These are phyloP conservation scores for Garcileccinum viscosum DNA, from an alignment of 1,284 basidiomycete species.

Conservation along the genomic window DNA sequence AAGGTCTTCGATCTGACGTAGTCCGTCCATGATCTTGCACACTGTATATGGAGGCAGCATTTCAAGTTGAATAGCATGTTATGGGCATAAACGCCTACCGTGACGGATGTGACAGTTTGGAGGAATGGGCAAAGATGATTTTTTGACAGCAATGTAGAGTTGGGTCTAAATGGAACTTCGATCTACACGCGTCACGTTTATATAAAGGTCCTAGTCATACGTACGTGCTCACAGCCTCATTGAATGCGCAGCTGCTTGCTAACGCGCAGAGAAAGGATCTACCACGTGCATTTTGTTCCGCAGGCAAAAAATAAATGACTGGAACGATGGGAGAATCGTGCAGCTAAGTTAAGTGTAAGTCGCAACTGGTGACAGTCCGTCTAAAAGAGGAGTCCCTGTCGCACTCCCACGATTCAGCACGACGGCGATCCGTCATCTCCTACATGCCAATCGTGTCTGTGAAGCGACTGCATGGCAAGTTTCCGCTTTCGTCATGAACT, in stretches of 20 bases:
- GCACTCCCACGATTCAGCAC: no score
- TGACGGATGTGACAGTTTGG: neutral
- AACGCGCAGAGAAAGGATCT: neutral
- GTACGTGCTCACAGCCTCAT: no score
- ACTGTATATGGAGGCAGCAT: neutral
- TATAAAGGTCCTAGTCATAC: neutral
- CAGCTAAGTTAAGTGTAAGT: no score
- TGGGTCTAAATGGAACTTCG: neutral
- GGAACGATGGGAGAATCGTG: no score
- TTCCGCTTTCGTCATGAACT: no score
- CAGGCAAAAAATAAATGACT: neutral
- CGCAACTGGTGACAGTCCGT: no score
- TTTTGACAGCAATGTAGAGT: neutral
- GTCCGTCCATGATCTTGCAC: constrained; percentile 3
- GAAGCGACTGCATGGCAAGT: no score
- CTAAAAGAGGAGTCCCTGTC: no score
- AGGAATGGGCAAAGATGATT: neutral
- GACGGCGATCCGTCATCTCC: no score
- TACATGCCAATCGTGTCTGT: no score
- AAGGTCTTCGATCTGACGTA: neutral
- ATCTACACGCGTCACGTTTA: neutral
- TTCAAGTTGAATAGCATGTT: neutral
- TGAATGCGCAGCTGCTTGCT: neutral
- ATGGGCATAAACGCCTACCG: neutral
- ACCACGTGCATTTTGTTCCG: neutral